phyloP scores from a whole-genome alignment of 352 stramenopile genomes.

The Phytopythium aichiense region DNA sequence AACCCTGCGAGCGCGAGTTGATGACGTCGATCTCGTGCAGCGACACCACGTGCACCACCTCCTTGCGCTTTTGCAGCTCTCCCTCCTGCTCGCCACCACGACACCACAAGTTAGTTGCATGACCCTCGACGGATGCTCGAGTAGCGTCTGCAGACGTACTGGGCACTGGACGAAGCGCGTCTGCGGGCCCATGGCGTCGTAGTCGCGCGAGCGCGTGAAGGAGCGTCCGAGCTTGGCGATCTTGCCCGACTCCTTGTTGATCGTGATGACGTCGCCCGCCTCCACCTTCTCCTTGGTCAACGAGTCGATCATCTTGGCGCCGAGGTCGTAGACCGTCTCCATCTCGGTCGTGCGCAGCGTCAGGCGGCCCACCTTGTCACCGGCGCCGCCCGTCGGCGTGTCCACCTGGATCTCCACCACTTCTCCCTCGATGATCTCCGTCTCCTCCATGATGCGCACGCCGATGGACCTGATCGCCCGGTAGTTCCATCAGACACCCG shows the following conservation, averaged over 20 bases:
- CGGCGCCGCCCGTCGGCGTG: constrained; percentile 63
- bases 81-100: constrained; percentile 63
- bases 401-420: constrained; percentile 99
- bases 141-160: neutral
- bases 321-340: constrained; percentile 99
- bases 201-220: constrained; percentile 97
- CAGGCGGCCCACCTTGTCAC: constrained; percentile 89
- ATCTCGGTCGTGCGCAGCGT: constrained; percentile 99
- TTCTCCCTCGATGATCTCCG: constrained; percentile 99
- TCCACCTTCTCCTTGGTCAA: constrained; percentile 98
- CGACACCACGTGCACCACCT: constrained; percentile 97
- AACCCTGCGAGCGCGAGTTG: constrained; percentile 98
- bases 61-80: constrained; percentile 98
- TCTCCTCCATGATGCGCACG: constrained; percentile 99
- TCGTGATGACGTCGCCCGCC: constrained; percentile 99
- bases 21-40: constrained; percentile 99
- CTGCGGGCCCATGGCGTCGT: constrained; percentile 96
- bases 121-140: neutral
- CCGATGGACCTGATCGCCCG: constrained; percentile 82
- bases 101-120: neutral
- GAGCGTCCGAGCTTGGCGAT: constrained; percentile 97
- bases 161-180: constrained; percentile 85
- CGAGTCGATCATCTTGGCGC: constrained; percentile 99
- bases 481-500: neutral
- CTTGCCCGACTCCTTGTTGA: constrained; percentile 99